phyloP scores from a whole-genome alignment of 345 rosid genomes.

The Syzygium jambos region DNA sequence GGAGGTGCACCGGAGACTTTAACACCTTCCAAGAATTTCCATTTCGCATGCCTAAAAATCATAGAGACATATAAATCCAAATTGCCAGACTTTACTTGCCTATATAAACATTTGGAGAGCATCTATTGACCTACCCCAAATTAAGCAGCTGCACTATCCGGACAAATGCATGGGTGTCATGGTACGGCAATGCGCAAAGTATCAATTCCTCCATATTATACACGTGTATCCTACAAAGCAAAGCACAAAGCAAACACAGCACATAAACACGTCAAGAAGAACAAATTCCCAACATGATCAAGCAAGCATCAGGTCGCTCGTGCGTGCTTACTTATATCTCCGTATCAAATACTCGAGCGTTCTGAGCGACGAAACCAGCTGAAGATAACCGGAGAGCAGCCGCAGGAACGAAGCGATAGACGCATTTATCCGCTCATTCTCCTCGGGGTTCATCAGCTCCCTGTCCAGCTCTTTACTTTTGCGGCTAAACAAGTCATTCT shows the following conservation, averaged over 20 bases:
- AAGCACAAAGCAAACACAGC: neutral
- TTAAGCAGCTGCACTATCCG: conserved; percentile 69
- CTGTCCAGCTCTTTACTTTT: conserved; percentile 77
- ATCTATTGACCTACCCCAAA: conserved; percentile 39
- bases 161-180: conserved; percentile 83
- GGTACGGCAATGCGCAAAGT: conserved; percentile 75
- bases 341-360: conserved; percentile 93
- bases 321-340: conserved; percentile 84
- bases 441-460: conserved; percentile 53
- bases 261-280: neutral
- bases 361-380: conserved; percentile 45
- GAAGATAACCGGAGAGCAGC: conserved; percentile 65
- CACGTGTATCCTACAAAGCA: conserved; percentile 50
- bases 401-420: conserved; percentile 52
- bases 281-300: neutral
- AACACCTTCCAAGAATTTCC: conserved; percentile 86
- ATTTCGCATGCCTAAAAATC: conserved; percentile 59
- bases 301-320: neutral
- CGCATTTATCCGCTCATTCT: conserved; percentile 47
- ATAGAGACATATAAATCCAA: neutral
- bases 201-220: conserved; percentile 74
- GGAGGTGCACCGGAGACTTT: conserved; percentile 85
- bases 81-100: neutral
- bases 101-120: neutral
- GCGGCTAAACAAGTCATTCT: conserved; percentile 59